Base-by-base conservation (phyloP, 164 flowering plant species). In the Chloranthus sessilifolius region DNA sequence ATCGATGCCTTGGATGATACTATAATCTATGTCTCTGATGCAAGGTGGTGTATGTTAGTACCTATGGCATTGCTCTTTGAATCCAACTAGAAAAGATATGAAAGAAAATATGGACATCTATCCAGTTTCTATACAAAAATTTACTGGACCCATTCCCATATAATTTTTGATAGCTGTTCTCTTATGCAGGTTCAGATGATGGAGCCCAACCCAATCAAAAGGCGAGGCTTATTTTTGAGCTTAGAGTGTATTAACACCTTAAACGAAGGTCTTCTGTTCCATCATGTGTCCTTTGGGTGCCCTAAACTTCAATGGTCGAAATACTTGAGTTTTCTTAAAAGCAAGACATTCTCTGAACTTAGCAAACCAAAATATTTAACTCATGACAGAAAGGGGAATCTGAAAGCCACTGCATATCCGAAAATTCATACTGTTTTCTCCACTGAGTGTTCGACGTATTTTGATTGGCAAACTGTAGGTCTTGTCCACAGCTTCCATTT, bases 391-490 rank as follows among this genome's bases (percentile, higher is more conserved):
- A 40, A 34, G 33, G 60, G 56, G 68, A 60, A 53, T 37, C 46
- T 61, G 67, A 63, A 70, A 36, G 64, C 35, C 48, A 68, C 44
- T 55, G 48, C 69, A 4, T n/a, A 66, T 55, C 88, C 96, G 10
- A 94, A 88, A 75, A 89, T 94, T 33, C 99, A 94, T 69, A 94
- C 99, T 4, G 15, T 86, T 28, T 94, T 89, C 65, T 94, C 97
- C 43, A 86, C 97, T 3, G 99, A 94, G 55, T 89, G 99, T 56
- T 50, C 81, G 28, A 57, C 88, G 22, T 89, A 86, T 54, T 94
- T 94, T 66, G 99, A 94, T 67, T 94, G 99, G 99, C 99, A 94
- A 63, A 88, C 99, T 65, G 95, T 89, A 28, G 97, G 99, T 20
- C 82, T 94, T 49, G 50, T 94, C 30, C 99, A 94, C 65, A 94